phyloP scores from a whole-genome alignment of 257 asterid genomes.

The Solanum ahanhuiri region DNA sequence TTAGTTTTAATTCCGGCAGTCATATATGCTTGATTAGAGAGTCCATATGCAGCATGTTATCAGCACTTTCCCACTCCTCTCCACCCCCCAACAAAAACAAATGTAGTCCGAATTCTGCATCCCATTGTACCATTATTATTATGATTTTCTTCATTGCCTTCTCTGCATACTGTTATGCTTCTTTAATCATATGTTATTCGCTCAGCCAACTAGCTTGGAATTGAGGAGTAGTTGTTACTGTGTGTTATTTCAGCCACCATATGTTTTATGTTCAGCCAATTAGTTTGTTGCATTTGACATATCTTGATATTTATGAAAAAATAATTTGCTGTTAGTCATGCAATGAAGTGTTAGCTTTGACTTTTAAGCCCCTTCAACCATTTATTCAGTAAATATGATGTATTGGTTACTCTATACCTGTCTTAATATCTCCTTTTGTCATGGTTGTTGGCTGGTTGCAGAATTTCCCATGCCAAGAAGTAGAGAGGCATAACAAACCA shows the following conservation, averaged over 20 bases:
- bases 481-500: conserved; percentile 98
- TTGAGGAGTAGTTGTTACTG: not conserved
- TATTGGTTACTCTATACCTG: not conserved
- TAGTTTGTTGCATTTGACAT: not conserved
- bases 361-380: not conserved
- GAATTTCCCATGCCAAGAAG: conserved; percentile 99
- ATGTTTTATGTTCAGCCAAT: not conserved
- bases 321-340: not conserved
- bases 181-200: not conserved
- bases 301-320: not conserved
- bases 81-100: not conserved
- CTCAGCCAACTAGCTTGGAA: not conserved
- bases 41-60: not conserved
- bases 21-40: not conserved
- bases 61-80: not conserved
- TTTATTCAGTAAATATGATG: not conserved
- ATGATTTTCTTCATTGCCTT: not conserved
- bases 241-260: not conserved
- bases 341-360: not conserved
- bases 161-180: not conserved
- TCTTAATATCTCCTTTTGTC: not conserved
- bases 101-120: not conserved
- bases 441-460: conserved; percentile 38
- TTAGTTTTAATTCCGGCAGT: not conserved
- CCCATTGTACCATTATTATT: not conserved